A percentile compares a stretch with the other conserved stretches of the same genome.
These are phyloP conservation scores for Parmelia sp. DNA, from an alignment of 495 filamentous ascomycete species.

Conservation along the genomic window DNA sequence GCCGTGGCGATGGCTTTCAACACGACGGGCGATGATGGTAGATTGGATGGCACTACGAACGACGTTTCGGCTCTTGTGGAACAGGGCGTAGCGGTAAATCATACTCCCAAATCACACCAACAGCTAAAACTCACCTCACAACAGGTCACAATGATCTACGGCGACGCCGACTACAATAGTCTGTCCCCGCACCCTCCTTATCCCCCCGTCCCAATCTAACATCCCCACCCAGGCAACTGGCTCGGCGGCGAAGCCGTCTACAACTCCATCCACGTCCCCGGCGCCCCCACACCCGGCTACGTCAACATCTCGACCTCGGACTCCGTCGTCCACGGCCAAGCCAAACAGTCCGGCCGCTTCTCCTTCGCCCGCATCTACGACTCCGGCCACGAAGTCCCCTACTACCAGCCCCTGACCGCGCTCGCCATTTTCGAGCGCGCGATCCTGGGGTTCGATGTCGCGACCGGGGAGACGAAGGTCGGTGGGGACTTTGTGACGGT, in stretches of 20 bases:
- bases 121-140: constrained; percentile 5
- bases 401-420: constrained; percentile 52
- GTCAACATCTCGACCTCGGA: constrained; percentile 38
- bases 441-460: constrained; percentile 48
- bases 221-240: constrained; percentile 7
- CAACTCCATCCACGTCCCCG: constrained; percentile 31
- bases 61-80: constrained; percentile 48
- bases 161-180: constrained; percentile 44
- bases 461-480: constrained; percentile 41
- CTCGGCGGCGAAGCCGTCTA: constrained; percentile 29
- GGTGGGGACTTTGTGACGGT: constrained; percentile 41
- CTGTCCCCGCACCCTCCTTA: not conserved
- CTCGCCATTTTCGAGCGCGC: constrained; percentile 51
- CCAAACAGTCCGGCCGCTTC: constrained; percentile 54
- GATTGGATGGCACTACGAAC: constrained; percentile 41
- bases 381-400: constrained; percentile 55
- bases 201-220: no score
- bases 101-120: constrained; percentile 54
- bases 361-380: constrained; percentile 55
- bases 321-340: constrained; percentile 44
- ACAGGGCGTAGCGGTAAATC: constrained; percentile 55
- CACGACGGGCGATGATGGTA: constrained; percentile 41
- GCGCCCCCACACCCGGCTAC: constrained; percentile 46
- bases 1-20: constrained; percentile 49
- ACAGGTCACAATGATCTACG: not conserved